Percentiles rank a stretch among this genome's conserved stretches.
Conservation (phyloP, 768 basidiomycete species). For the Suillus placidus region DNA sequence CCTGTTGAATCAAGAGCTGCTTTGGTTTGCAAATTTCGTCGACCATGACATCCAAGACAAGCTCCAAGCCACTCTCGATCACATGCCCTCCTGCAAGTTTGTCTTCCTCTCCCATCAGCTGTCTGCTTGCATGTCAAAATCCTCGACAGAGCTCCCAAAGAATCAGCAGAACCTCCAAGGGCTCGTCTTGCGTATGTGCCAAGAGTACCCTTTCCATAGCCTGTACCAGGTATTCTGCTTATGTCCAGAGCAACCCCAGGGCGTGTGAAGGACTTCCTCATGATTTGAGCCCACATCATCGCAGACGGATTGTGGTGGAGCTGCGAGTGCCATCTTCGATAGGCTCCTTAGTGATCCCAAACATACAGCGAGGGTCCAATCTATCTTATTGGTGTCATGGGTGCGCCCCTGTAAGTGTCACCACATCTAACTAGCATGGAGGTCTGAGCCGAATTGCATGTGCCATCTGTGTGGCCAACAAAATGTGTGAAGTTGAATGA, state of each 20-base stretch:
- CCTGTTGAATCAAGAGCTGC: too few species aligned
- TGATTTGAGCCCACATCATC: conserved; percentile 47
- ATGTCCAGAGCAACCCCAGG: conserved; percentile 36
- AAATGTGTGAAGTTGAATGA: conserved; percentile 31
- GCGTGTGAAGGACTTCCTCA: conserved; percentile 48
- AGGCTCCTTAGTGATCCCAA: conserved; percentile 49
- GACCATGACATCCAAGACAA: conserved; percentile 48
- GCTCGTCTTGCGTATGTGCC: conserved; percentile 74
- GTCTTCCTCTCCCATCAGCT: conserved; percentile 93
- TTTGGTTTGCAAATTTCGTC: conserved; percentile 91
- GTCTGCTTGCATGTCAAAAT: conserved; percentile 77
- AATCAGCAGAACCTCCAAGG: conserved; percentile 64
- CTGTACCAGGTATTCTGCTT: conserved; percentile 89
- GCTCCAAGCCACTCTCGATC: conserved; percentile 49
- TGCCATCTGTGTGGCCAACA: conserved; percentile 33
- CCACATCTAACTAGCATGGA: too few species aligned
- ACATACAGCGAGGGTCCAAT: conserved; percentile 43
- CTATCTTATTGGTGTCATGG: too few species aligned
- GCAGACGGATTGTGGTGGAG: conserved; percentile 62
- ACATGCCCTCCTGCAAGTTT: conserved; percentile 85
- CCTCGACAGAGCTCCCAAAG: conserved; percentile 31
- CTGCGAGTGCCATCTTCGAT: conserved; percentile 65
- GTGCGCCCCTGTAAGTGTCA: too few species aligned
- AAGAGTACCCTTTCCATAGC: conserved; percentile 92
- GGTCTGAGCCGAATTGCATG: too few species aligned